phyloP scores from a whole-genome alignment of 2,329 filamentous ascomycete species.

The Aspergillus transmontanensis region DNA sequence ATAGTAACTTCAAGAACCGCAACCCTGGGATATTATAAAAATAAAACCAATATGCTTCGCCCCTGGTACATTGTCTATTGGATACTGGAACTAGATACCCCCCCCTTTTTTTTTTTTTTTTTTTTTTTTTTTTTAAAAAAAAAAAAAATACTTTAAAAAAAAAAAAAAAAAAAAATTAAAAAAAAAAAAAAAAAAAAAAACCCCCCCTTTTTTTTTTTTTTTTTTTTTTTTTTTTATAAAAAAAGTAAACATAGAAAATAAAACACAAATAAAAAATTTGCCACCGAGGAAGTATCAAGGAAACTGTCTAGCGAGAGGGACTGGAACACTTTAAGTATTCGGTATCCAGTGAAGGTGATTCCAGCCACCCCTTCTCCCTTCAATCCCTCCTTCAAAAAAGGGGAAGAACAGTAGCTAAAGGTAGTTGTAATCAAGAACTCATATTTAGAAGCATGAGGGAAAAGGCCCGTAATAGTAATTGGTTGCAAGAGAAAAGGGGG shows the following conservation, averaged over 20 bases:
- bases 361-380: neutral
- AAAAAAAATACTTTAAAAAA: no score
- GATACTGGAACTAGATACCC: neutral
- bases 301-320: neutral
- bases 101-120: neutral
- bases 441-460: neutral
- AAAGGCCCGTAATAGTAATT: neutral
- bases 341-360: neutral
- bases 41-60: neutral
- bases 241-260: neutral
- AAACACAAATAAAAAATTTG: neutral
- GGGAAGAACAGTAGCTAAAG: neutral
- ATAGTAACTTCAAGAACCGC: constrained; percentile 12
- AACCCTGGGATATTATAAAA: neutral
- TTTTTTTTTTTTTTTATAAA: neutral
- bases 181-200: no score
- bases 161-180: no score
- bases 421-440: neutral
- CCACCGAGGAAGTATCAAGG: neutral
- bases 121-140: no score
- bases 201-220: neutral
- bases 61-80: neutral
- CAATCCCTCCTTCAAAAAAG: neutral
- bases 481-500: neutral
- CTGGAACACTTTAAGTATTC: neutral